Conservation (phyloP, 805 yeast species). For the Teunomyces cretensis region DNA sequence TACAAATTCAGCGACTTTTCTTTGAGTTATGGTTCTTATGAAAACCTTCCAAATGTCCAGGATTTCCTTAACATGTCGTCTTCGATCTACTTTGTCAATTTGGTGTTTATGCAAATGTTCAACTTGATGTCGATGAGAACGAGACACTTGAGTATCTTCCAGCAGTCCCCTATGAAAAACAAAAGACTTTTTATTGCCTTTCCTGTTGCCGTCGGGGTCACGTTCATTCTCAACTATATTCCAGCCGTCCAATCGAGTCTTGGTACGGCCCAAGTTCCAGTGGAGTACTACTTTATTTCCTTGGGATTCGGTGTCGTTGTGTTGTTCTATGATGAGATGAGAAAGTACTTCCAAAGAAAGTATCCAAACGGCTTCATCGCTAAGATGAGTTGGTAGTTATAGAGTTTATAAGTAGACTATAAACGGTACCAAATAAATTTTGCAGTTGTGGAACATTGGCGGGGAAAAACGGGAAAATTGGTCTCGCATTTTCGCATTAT, state of each 20-base stretch:
- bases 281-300: conserved; percentile 47
- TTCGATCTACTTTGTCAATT: conserved; percentile 45
- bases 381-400: conserved; percentile 39
- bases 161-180: conserved; percentile 38
- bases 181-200: conserved; percentile 33
- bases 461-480: too few species aligned
- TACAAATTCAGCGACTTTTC: conserved; percentile 32
- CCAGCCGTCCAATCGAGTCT: conserved; percentile 38
- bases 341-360: conserved; percentile 37
- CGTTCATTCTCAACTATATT: conserved; percentile 43
- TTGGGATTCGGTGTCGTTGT: conserved; percentile 45
- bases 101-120: conserved; percentile 49
- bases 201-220: conserved; percentile 35
- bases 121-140: conserved; percentile 45
- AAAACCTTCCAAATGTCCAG: conserved; percentile 19
- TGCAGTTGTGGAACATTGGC: too few species aligned
- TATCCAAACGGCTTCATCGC: conserved; percentile 40
- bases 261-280: conserved; percentile 40
- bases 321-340: conserved; percentile 40
- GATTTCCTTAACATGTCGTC: conserved; percentile 33
- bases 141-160: conserved; percentile 41
- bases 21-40: conserved; percentile 35
- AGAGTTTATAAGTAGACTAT: background rate
- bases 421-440: background rate
- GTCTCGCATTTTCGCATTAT: too few species aligned